Evolutionary conservation across 345 rosid genomes (phyloP).

Genomic region (Sisymbrium altissimum): DNA sequence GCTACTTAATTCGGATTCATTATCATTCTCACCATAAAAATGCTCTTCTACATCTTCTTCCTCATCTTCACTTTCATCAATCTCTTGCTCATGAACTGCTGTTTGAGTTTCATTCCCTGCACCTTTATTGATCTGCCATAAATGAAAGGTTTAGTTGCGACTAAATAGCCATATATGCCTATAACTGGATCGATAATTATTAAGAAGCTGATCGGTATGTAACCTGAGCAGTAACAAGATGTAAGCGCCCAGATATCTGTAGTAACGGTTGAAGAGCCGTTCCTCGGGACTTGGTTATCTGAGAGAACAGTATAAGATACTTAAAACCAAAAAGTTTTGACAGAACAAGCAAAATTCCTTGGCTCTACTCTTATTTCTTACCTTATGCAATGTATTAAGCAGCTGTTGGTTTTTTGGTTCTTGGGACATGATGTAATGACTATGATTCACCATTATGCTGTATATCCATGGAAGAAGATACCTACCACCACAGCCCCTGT

Average conservation of each 20-base stretch:
- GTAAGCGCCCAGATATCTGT: slow-evolving; percentile 79
- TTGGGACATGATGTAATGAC: slow-evolving; percentile 50
- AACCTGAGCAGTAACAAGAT: slow-evolving; percentile 82
- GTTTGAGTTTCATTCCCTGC: slow-evolving; percentile 35
- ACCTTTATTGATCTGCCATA: slow-evolving; percentile 65
- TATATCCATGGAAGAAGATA: slow-evolving; percentile 76
- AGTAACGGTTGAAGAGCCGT: slow-evolving; percentile 60
- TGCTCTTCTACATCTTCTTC: slow-evolving; percentile 61
- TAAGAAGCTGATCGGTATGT: not conserved
- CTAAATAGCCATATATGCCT: not conserved
- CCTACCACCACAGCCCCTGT: slow-evolving; percentile 59
- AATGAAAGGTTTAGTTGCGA: not conserved
- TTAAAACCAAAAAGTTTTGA: not conserved
- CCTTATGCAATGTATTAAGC: slow-evolving; percentile 63
- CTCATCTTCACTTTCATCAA: slow-evolving; percentile 53
- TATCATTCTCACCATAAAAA: slow-evolving; percentile 58
- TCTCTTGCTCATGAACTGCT: slow-evolving; percentile 30
- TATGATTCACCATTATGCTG: slow-evolving; percentile 66
- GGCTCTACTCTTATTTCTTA: slow-evolving; percentile 24
- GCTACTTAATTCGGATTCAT: slow-evolving; percentile 72
- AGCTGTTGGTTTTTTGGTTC: slow-evolving; percentile 45
- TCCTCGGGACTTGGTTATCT: slow-evolving; percentile 63
- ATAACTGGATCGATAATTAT: not conserved
- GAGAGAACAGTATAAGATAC: slow-evolving; percentile 23
- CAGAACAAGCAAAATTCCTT: slow-evolving; percentile 1